A percentile compares a stretch with the other conserved stretches of the same genome.
phyloP scores from a whole-genome alignment of 176 grass and related monocot species.

The Triticum urartu region DNA sequence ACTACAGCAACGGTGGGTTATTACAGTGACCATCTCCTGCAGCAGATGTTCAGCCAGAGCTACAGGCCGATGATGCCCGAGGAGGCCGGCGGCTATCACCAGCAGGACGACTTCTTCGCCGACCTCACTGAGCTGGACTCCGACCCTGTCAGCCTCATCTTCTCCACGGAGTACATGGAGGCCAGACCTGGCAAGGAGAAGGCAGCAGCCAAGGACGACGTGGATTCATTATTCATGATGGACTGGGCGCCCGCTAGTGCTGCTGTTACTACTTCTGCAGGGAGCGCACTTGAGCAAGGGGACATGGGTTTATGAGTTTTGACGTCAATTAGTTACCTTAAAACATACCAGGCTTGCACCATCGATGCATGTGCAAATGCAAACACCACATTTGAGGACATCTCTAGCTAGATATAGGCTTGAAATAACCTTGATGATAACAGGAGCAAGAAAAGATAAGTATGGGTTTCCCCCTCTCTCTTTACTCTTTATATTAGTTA shows the following conservation, averaged over 20 bases:
- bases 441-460: constrained; percentile 28
- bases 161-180: constrained; percentile 69
- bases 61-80: constrained; percentile 72
- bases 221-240: constrained; percentile 65
- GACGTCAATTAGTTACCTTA: constrained; percentile 32
- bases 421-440: constrained; percentile 36
- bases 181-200: constrained; percentile 47
- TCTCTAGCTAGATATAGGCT: constrained; percentile 7
- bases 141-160: constrained; percentile 83
- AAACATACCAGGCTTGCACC: constrained; percentile 6
- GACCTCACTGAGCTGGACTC: constrained; percentile 80
- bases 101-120: constrained; percentile 84
- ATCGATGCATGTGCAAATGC: constrained; percentile 18
- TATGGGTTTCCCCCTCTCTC: not conserved
- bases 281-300: constrained; percentile 51
- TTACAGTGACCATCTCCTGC: constrained; percentile 56
- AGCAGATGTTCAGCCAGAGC: constrained; percentile 62
- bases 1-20: constrained; percentile 14
- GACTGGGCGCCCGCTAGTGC: constrained; percentile 42
- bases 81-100: constrained; percentile 37
- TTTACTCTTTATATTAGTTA: not conserved
- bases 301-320: constrained; percentile 46
- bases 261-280: constrained; percentile 31
- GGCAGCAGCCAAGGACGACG: constrained; percentile 30
- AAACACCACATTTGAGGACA: constrained; percentile 35